Evolutionary conservation across 192 early-diverging fungal genomes (phyloP), one percentile per base, ranked within the genome.

Genomic region (Gaertneriomyces semiglobifer): DNA sequence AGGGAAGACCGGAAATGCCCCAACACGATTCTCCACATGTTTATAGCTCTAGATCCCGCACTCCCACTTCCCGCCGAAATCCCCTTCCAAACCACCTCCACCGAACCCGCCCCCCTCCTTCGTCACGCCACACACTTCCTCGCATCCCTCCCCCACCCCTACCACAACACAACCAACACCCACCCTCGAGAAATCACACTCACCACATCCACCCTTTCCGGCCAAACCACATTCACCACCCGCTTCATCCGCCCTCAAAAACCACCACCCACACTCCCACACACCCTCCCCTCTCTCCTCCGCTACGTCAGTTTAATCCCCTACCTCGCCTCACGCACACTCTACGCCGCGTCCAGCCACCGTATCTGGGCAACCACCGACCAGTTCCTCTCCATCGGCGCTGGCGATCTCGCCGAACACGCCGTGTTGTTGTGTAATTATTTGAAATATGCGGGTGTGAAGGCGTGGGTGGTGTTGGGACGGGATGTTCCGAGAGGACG

Each of bases 1-100:
- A 33, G 25, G 25, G 1, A 33, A 33, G 25, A 33, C 25, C 25
- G 25, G 25, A 33, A 33, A 33, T 1, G 25, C 25, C 48, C 48
- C 48, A 50, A 0, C 57, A 41, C 14, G 20, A 41, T 59, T 42
- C 40, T 58, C 11, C 54, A 58, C 20, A 33, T 85, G 44, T 85
- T 85, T 64, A 82, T 85, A 33, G 77, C 84, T 20, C 61, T 85
- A 1, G 84, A 85, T 18, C 84, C 84, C 40, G 72, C 77, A 3
- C 61, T 85, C 11, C 42, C 66, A 3, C 48, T 14, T 10, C 2
- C 65, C 19, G n/a, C 16, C n/a, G 44, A n/a, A 14, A 33, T 33
- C 25, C 25, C 25, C 25, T 33, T 33, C 25, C 25, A 33, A 33
- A 33, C 25, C 25, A 1, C 25, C 25, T 1, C 25, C 25, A 33